A percentile compares a stretch with the other conserved stretches of the same genome.
These are phyloP conservation scores for Pulchroboletus neoregius DNA, from an alignment of 1,284 basidiomycete genomes.

Conservation along the genomic window DNA sequence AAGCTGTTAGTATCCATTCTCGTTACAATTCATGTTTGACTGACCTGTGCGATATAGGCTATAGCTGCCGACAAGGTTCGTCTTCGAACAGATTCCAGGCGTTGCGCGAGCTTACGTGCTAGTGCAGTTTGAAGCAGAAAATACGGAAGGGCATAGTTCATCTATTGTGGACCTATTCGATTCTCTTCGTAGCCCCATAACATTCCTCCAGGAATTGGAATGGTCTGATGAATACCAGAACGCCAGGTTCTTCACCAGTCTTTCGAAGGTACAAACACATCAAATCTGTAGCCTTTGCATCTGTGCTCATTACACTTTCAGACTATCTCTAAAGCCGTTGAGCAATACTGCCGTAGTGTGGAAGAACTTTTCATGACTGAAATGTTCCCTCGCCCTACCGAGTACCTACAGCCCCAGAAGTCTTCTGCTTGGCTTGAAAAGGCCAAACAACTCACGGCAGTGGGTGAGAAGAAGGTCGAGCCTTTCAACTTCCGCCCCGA, in stretches of 20 bases:
- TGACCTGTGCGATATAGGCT: constrained; percentile 46
- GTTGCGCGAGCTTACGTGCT: constrained; percentile 9
- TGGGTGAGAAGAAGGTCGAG: constrained; percentile 87
- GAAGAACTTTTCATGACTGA: constrained; percentile 91
- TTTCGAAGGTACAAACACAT: constrained; percentile 64
- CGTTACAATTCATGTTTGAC: neutral
- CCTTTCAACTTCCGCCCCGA: constrained; percentile 93
- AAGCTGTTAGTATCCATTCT: constrained; percentile 57
- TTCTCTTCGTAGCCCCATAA: constrained; percentile 87
- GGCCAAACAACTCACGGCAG: constrained; percentile 71
- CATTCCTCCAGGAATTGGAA: constrained; percentile 83
- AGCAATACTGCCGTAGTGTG: constrained; percentile 86
- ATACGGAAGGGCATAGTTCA: constrained; percentile 83
- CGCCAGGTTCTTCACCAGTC: constrained; percentile 83
- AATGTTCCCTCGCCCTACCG: constrained; percentile 84
- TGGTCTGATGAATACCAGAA: constrained; percentile 92
- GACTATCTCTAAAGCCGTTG: constrained; percentile 89
- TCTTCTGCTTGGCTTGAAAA: constrained; percentile 95
- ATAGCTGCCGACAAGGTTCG: constrained; percentile 83
- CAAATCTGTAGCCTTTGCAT: neutral
- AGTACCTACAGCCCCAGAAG: constrained; percentile 75
- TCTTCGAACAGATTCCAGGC: constrained; percentile 4
- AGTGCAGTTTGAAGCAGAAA: constrained; percentile 81
- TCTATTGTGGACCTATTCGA: constrained; percentile 97
- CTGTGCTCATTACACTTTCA: constrained; percentile 32